Evolutionary conservation across 2,329 filamentous ascomycete species (phyloP).

Genomic region (Cladophialophora yegresii): DNA sequence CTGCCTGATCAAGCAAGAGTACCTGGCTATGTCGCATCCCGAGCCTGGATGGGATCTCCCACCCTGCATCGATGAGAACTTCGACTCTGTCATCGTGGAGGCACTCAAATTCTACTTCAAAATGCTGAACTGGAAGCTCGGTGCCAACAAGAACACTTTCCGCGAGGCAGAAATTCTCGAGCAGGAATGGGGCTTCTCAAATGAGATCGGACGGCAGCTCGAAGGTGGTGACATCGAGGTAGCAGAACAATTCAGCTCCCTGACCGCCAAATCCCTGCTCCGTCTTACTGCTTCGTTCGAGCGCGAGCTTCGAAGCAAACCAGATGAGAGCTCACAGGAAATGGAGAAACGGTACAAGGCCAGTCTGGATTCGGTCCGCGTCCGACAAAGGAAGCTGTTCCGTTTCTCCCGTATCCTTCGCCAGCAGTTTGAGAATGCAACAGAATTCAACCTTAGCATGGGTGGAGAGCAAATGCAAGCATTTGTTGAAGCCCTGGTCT

Average conservation of each 20-base stretch:
- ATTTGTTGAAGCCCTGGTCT: slow-evolving; percentile 76
- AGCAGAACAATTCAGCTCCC: slow-evolving; percentile 87
- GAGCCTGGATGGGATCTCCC: slow-evolving; percentile 94
- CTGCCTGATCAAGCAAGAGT: slow-evolving; percentile 88
- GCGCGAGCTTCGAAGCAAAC: slow-evolving; percentile 79
- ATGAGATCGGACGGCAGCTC: slow-evolving; percentile 87
- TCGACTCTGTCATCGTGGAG: slow-evolving; percentile 87
- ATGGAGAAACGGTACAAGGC: slow-evolving; percentile 98
- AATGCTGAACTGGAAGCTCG: slow-evolving; percentile 96
- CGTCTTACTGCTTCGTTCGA: slow-evolving; percentile 90
- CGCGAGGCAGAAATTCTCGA: slow-evolving; percentile 97
- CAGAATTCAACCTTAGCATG: slow-evolving; percentile 86
- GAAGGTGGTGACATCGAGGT: slow-evolving; percentile 94
- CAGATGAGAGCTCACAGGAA: slow-evolving; percentile 78
- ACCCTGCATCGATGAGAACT: slow-evolving; percentile 94
- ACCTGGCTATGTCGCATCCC: slow-evolving; percentile 77
- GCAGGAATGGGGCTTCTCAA: slow-evolving; percentile 97
- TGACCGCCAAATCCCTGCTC: slow-evolving; percentile 89
- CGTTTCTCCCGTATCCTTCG: slow-evolving; percentile 89
- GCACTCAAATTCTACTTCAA: slow-evolving; percentile 98
- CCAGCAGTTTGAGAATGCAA: slow-evolving; percentile 93
- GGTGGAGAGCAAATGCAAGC: slow-evolving; percentile 68
- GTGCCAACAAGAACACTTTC: slow-evolving; percentile 97
- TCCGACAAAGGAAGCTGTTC: slow-evolving; percentile 93
- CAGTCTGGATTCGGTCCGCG: slow-evolving; percentile 90